Evolutionary conservation across 148 eudicot species (phyloP), one percentile per base, ranked within the genome.

Genomic region (Arbutus unedo): DNA sequence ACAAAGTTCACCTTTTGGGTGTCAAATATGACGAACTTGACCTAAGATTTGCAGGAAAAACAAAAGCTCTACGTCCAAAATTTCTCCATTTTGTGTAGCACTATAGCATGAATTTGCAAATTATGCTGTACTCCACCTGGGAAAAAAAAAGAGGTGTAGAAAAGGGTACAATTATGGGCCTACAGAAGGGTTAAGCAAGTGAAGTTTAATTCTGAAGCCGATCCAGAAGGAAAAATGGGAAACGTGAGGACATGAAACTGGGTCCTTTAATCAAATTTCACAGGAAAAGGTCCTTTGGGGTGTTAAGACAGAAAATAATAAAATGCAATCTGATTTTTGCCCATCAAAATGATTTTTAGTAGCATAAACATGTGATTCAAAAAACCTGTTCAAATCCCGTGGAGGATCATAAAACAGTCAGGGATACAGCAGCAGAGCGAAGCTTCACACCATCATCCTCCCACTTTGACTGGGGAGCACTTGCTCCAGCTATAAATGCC

Each of bases 351-450:
- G 23, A 5, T 41, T 11, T 4, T 6, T 51, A 23, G 16, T 43
- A 76, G 62, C 45, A 15, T 54, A 51, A 51, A 53, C 4, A 51
- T 15, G 23, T 31, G n/a, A 25, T 44, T 45, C 45, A 19, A 18
- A 18, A 80, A 72, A 71, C 79, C 89, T 84, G 76, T 80, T 47
- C 31, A 19, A 31, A 67, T 74, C 41, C 66, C 23, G 48, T 15
- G 41, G 62, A 23, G 21, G 54, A 84, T 87, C 86, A 95, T 79
- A 90, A 79, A 82, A 93, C 57, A 23, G 95, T 92, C 81, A 95
- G 82, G 53, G 98, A 95, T 71, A 95, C 83, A 71, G 98, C 98
- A 72, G 98, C 96, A 75, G 98, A 93, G 3, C 98, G 98, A 90
- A 95, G 98, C 88, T 93, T 93, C 79, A 93, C 88, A 38, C 98